Evolutionary conservation across 441 rosid species (phyloP), one percentile per base, ranked within the genome.

Genomic region (Melastoma candidum): DNA sequence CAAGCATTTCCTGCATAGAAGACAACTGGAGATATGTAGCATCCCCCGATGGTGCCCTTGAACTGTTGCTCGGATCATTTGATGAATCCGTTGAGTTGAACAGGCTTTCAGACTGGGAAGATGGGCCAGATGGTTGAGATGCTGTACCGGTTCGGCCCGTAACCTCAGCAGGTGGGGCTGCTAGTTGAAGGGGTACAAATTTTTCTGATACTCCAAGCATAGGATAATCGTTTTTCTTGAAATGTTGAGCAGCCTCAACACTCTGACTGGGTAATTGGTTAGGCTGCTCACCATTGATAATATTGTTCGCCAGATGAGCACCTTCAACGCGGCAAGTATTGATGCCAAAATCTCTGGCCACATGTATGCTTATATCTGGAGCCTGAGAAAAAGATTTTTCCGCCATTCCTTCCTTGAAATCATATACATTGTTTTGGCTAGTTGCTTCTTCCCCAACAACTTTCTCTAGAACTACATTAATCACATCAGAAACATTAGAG

Each of bases 381-480:
- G 82, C 79, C 69, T 77, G 82, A 49, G 79, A 74, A 49, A 69
- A 74, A 12, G 79, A 66, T 56, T 71, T 71, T 55, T 77, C 82
- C 58, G 63, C 49, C 48, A 68, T 50, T 51, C 68, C 77, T 58
- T 61, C 56, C 45, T 63, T 64, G 59, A 32, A 55, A 51, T 51
- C 67, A 51, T 53, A 56, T 51, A 69, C 77, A 22, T 55, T 70
- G 56, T 64, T 63, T 54, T 58, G 77, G 65, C 46, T 55, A 47
- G 17, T 17, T 56, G 63, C 66, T 13, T 68, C 46, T 61, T 76
- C 81, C 29, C 71, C 79, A 26, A 63, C 70, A 71, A 70, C 73
- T 60, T 77, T 66, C 46, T 65, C 77, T 63, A 74, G 75, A 51
- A 74, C 74, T 65, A 67, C 77, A 63, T 61, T 60, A 47, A 54